These are phyloP conservation scores for Arabis hirsuta DNA, from an alignment of 345 rosid species.

Conservation along the genomic window DNA sequence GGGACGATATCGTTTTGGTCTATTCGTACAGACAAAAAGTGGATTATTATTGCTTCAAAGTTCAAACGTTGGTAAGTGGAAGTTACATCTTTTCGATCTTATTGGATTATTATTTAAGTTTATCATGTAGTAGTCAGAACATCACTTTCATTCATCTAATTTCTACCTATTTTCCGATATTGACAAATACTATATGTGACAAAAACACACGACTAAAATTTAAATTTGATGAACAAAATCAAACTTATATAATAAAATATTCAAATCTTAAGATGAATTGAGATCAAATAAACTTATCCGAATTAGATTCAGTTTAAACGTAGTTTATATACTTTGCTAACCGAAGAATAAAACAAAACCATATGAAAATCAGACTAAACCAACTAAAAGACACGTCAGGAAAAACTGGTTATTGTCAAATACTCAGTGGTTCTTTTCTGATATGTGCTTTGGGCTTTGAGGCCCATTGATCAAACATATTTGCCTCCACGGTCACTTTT, in stretches of 20 bases:
- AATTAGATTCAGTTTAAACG: neutral
- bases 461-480: slow-evolving; percentile 22
- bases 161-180: slow-evolving; percentile 16
- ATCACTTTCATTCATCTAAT: slow-evolving; percentile 39
- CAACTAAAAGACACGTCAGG: too few species aligned
- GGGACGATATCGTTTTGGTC: neutral
- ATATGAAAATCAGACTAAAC: neutral
- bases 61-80: slow-evolving; percentile 35
- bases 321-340: neutral
- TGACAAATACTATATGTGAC: neutral
- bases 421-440: neutral
- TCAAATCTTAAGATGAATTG: neutral
- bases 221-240: neutral
- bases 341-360: neutral
- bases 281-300: neutral
- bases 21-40: slow-evolving; percentile 8
- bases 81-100: neutral
- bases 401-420: neutral
- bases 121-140: slow-evolving; percentile 12
- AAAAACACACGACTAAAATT: neutral
- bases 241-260: too few species aligned
- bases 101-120: slow-evolving; percentile 17
- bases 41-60: slow-evolving; percentile 36
- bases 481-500: slow-evolving; percentile 31
- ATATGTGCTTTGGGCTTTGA: neutral